These are phyloP conservation scores for Truncatella angustata DNA, from an alignment of 2,329 filamentous ascomycete genomes.

Conservation along the genomic window DNA sequence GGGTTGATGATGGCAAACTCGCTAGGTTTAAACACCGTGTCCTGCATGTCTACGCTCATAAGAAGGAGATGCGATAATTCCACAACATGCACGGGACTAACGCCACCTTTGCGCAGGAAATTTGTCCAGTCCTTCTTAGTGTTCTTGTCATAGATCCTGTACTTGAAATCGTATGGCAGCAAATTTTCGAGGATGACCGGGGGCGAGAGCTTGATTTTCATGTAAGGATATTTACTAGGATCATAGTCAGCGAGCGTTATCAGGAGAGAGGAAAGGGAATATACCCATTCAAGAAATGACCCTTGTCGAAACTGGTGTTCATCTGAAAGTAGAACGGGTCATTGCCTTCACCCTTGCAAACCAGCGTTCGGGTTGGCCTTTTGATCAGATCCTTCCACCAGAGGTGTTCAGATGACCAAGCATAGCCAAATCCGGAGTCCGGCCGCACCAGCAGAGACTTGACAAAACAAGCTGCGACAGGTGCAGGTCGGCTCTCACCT, in stretches of 20 bases:
- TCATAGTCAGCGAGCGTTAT: constrained; percentile 28
- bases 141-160: constrained; percentile 97
- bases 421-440: constrained; percentile 93
- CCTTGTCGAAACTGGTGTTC: constrained; percentile 79
- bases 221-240: constrained; percentile 79
- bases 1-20: constrained; percentile 98
- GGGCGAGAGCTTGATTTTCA: constrained; percentile 87
- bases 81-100: constrained; percentile 96
- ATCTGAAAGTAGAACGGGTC: constrained; percentile 97
- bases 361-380: constrained; percentile 79
- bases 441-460: constrained; percentile 86
- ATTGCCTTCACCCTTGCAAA: constrained; percentile 81
- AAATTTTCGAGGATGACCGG: constrained; percentile 94
- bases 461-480: constrained; percentile 87
- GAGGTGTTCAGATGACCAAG: constrained; percentile 85
- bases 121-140: constrained; percentile 99
- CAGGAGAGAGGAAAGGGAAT: constrained; percentile 19
- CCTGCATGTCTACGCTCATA: constrained; percentile 93
- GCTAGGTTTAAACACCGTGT: constrained; percentile 89
- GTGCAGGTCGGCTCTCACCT: constrained; percentile 83
- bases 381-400: constrained; percentile 93
- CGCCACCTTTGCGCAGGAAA: constrained; percentile 91
- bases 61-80: constrained; percentile 91
- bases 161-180: constrained; percentile 97
- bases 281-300: constrained; percentile 76